Conservation (phyloP, 192 early-diverging fungal genomes). For the Chytriomyces confervae region DNA sequence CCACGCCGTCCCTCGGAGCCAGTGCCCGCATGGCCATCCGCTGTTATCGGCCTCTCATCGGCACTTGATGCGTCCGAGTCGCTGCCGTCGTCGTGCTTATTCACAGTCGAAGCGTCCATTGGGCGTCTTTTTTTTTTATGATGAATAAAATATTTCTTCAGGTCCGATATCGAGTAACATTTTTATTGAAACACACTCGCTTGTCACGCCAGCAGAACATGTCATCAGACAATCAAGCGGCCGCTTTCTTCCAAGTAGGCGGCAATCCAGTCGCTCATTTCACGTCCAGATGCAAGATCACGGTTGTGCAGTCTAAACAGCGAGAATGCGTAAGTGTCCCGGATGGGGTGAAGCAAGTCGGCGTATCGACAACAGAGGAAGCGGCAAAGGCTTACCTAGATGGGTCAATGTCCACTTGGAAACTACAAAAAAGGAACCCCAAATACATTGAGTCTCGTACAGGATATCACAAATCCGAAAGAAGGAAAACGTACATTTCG, state of each 20-base stretch:
- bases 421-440: not conserved
- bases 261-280: conserved; percentile 33
- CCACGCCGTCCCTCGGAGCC: not conserved
- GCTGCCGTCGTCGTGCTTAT: not conserved
- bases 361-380: not conserved
- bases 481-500: conserved; percentile 16
- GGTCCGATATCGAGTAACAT: too few species aligned
- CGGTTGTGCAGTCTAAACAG: conserved; percentile 21
- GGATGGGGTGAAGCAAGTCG: not conserved
- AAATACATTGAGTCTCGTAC: not conserved
- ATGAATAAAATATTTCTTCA: too few species aligned
- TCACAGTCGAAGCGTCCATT: not conserved
- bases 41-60: not conserved
- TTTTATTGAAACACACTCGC: too few species aligned
- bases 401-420: conserved; percentile 29
- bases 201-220: not conserved
- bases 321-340: not conserved
- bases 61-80: not conserved
- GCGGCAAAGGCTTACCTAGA: not conserved
- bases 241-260: conserved; percentile 31
- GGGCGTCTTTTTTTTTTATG: not conserved
- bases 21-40: not conserved
- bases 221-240: conserved; percentile 17
- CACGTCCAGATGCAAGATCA: conserved; percentile 31
- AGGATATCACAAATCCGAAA: not conserved